phyloP scores from a whole-genome alignment of 2,329 filamentous ascomycete genomes.

The Lecanicillium sp. region DNA sequence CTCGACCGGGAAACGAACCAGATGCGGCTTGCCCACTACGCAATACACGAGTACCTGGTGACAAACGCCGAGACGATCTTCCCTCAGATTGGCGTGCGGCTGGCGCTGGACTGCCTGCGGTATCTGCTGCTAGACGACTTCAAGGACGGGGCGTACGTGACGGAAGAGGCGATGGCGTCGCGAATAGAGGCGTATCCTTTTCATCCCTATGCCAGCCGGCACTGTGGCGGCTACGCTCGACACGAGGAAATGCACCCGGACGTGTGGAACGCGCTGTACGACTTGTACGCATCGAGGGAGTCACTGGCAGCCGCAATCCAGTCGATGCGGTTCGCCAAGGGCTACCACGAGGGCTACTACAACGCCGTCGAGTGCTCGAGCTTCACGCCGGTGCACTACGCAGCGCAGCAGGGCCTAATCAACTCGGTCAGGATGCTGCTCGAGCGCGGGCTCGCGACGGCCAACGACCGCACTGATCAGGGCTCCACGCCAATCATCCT shows the following conservation, averaged over 20 bases:
- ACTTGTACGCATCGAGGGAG: background rate
- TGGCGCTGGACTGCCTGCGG: slow-evolving; percentile 5
- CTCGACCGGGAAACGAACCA: slow-evolving; percentile 7
- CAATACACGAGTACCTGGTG: slow-evolving; percentile 9
- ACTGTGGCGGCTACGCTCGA: slow-evolving; percentile 1
- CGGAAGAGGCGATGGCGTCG: background rate
- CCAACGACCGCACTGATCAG: background rate
- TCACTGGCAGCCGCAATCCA: background rate
- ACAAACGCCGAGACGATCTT: slow-evolving; percentile 2
- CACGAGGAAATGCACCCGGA: slow-evolving; percentile 1
- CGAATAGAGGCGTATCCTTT: slow-evolving; percentile 6
- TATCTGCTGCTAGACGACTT: slow-evolving; percentile 9
- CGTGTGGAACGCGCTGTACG: background rate
- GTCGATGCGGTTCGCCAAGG: background rate
- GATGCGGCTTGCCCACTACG: slow-evolving; percentile 6
- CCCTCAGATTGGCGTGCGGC: background rate
- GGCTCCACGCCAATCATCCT: slow-evolving; percentile 3
- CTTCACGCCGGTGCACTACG: slow-evolving; percentile 9
- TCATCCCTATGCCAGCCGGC: slow-evolving; percentile 1
- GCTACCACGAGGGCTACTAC: slow-evolving; percentile 7
- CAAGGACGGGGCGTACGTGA: slow-evolving; percentile 1
- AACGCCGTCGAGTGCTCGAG: slow-evolving; percentile 8
- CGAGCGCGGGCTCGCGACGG: background rate
- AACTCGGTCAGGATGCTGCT: background rate
- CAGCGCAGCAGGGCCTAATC: slow-evolving; percentile 3